Evolutionary conservation across 768 basidiomycete genomes (phyloP), one percentile per base, ranked within the genome.

Genomic region (Bullera alba): DNA sequence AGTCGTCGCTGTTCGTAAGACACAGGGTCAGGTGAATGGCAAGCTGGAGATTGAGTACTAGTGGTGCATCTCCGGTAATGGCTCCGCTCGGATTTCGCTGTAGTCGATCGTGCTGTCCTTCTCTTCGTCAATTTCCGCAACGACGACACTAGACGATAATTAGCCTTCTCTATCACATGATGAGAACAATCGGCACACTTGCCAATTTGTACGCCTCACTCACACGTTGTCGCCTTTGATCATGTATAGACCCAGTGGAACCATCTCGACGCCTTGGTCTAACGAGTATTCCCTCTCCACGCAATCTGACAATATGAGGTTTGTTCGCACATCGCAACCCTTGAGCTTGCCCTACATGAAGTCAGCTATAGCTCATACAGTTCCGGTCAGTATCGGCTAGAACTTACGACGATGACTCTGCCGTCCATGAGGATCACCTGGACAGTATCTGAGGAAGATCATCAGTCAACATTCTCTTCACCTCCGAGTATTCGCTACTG

Each of bases 181-280:
- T 3, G 15, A 14, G 12, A 45, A 36, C 12, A 21, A 10, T 21
- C 37, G 22, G 8, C n/a, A n/a, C n/a, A n/a, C n/a, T n/a, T n/a
- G n/a, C n/a, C n/a, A n/a, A n/a, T n/a, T n/a, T n/a, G n/a, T n/a
- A n/a, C n/a, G n/a, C n/a, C n/a, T n/a, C n/a, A 81, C 89, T 73
- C 64, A 96, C 95, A 93, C 91, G 79, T 91, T 91, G 70, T 99
- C 95, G 2, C 95, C 95, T 65, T 96, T 91, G 69, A 99, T 90
- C 65, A 99, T 83, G 74, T 99, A 97, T 38, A 97, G 77, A 0
- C 95, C 95, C 22, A 97, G 77, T 0, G 89, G 86, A 8, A 91
- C 83, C 77, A 96, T 91, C 74, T 96, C 88, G 23, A 95, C 90
- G 34, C 86, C 86, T 63, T 87, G 87, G 15, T 99, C 95, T 46